A percentile compares a stretch with the other conserved stretches of the same genome.
Evolutionary conservation across 1,139 yeast genomes (phyloP).

Genomic region (Candida neerlandica): DNA sequence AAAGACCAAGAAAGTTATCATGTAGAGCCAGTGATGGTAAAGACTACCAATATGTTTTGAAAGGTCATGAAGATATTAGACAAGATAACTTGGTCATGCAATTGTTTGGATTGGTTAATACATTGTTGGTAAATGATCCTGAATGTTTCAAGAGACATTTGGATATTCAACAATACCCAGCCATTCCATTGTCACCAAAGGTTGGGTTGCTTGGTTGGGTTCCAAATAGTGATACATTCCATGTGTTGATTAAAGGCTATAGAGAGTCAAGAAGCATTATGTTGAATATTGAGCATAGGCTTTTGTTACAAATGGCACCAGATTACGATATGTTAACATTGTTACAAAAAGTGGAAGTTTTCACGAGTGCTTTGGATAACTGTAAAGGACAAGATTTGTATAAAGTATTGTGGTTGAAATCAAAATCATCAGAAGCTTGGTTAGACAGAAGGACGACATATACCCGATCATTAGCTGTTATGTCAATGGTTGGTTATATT

Average conservation of each 20-base stretch:
- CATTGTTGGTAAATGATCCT: slow-evolving; percentile 83
- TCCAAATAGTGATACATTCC: slow-evolving; percentile 95
- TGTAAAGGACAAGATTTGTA: slow-evolving; percentile 96
- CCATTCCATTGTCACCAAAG: slow-evolving; percentile 93
- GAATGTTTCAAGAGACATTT: slow-evolving; percentile 96
- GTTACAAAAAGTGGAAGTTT: slow-evolving; percentile 92
- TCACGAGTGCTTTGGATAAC: slow-evolving; percentile 92
- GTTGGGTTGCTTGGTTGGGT: slow-evolving; percentile 99
- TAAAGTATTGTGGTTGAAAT: slow-evolving; percentile 93
- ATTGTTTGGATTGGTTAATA: slow-evolving; percentile 91
- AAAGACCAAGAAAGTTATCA: slow-evolving; percentile 84
- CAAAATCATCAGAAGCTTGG: slow-evolving; percentile 97
- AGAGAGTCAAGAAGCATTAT: slow-evolving; percentile 89
- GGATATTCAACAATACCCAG: slow-evolving; percentile 88
- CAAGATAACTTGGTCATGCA: slow-evolving; percentile 99
- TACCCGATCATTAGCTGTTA: slow-evolving; percentile 92
- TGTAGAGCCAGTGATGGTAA: slow-evolving; percentile 91
- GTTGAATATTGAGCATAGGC: slow-evolving; percentile 89
- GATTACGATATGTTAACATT: slow-evolving; percentile 89
- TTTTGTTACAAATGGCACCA: slow-evolving; percentile 98
- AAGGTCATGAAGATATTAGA: slow-evolving; percentile 97
- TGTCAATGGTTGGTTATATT: slow-evolving; percentile 98
- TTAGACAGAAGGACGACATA: slow-evolving; percentile 94
- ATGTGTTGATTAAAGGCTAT: slow-evolving; percentile 86
- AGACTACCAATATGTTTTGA: slow-evolving; percentile 75